phyloP scores from a whole-genome alignment of 2,329 filamentous ascomycete species.

The Trichoderma semiorbis region DNA sequence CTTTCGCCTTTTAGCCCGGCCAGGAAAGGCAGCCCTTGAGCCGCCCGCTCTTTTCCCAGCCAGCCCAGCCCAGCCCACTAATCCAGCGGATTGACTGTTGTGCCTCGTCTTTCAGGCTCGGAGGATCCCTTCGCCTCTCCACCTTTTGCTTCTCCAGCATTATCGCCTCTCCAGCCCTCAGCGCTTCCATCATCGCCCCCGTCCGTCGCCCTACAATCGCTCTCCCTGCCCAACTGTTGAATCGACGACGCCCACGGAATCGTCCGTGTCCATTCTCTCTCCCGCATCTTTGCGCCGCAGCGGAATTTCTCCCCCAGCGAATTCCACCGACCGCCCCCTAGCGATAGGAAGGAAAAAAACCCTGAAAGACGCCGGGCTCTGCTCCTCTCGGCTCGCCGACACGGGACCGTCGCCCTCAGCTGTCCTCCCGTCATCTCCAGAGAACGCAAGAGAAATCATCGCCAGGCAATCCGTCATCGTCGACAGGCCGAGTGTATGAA shows the following conservation, averaged over 20 bases:
- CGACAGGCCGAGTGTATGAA: conserved; percentile 28
- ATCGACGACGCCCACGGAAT: neutral
- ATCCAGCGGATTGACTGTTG: conserved; percentile 20
- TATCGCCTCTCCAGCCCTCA: neutral
- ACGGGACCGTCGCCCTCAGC: neutral
- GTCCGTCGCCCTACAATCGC: conserved; percentile 13
- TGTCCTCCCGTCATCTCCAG: neutral
- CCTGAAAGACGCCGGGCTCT: neutral
- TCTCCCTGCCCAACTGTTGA: neutral
- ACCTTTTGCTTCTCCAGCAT: conserved; percentile 20
- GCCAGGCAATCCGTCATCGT: neutral
- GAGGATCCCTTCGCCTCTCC: conserved; percentile 21
- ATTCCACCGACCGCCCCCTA: neutral
- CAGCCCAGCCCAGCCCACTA: neutral
- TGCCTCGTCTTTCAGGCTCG: conserved; percentile 34
- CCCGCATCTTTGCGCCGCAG: neutral
- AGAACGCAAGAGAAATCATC: neutral
- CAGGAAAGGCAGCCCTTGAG: conserved; percentile 8
- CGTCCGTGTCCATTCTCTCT: neutral
- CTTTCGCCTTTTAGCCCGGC: conserved; percentile 12
- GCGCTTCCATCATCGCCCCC: conserved; percentile 8
- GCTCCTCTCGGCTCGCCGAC: conserved; percentile 10
- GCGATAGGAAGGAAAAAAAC: conserved; percentile 8
- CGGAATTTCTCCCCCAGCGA: neutral
- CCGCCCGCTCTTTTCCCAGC: conserved; percentile 3